A percentile compares a stretch with the other conserved stretches of the same genome.
phyloP scores from a whole-genome alignment of 192 early-diverging fungal genomes.

The Lobulomyces angularis region DNA sequence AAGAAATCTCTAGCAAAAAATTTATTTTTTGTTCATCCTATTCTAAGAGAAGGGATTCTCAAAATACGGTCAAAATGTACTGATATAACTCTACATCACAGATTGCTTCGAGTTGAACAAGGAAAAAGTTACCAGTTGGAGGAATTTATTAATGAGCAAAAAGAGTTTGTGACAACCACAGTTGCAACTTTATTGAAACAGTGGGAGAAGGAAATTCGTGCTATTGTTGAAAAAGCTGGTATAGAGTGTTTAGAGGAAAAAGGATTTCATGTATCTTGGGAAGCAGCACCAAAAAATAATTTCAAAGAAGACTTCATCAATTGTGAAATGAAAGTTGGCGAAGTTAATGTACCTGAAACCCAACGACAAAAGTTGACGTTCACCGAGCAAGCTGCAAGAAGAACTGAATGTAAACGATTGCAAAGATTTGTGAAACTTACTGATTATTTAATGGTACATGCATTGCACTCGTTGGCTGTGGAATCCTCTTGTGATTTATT shows the following conservation, averaged over 20 bases:
- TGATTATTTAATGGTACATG: slow-evolving; percentile 43
- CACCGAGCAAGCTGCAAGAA: slow-evolving; percentile 47
- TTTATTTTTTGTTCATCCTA: slow-evolving; percentile 36
- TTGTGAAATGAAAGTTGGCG: too few relatives aligned
- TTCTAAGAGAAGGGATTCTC: slow-evolving; percentile 24
- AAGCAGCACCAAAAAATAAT: slow-evolving; percentile 1
- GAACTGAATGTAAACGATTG: slow-evolving; percentile 35
- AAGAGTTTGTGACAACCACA: slow-evolving; percentile 24
- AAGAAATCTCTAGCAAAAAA: slow-evolving; percentile 21
- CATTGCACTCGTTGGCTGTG: slow-evolving; percentile 34
- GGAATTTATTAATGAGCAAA: slow-evolving; percentile 34
- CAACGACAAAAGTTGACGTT: slow-evolving; percentile 22
- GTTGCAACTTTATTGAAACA: slow-evolving; percentile 12
- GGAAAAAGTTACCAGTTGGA: slow-evolving; percentile 22
- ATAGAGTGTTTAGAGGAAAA: slow-evolving; percentile 26
- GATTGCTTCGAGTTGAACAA: slow-evolving; percentile 20
- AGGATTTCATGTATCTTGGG: slow-evolving; percentile 31
- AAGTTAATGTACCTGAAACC: too few relatives aligned
- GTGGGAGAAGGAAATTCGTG: slow-evolving; percentile 22
- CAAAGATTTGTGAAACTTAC: slow-evolving; percentile 45
- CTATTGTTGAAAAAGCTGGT: slow-evolving; percentile 28
- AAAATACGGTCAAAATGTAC: slow-evolving; percentile 19
- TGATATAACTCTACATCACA: slow-evolving; percentile 11
- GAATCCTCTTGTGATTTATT: slow-evolving; percentile 30
- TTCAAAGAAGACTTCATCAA: too few relatives aligned